Conservation (phyloP, 495 filamentous ascomycete species). For the Talaromyces adpressus region DNA sequence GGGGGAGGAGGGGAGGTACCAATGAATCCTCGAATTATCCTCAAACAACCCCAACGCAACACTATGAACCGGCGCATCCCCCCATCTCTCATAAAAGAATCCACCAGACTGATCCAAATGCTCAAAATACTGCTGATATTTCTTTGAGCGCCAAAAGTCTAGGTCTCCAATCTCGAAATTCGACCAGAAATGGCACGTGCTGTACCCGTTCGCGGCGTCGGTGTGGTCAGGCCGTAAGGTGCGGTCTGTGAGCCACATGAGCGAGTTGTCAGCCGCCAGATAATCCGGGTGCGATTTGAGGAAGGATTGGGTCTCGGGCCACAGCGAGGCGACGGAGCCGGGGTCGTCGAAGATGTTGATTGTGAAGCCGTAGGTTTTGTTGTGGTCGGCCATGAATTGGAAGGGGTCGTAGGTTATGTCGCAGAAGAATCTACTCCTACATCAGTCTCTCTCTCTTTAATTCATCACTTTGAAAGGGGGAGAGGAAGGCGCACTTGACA, state of each 20-base stretch:
- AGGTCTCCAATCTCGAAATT: conserved; percentile 98
- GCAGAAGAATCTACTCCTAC: conserved; percentile 71
- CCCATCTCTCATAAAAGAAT: conserved; percentile 93
- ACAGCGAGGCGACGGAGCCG: conserved; percentile 73
- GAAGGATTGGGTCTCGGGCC: conserved; percentile 91
- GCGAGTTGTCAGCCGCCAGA: conserved; percentile 73
- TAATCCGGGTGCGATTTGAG: conserved; percentile 76
- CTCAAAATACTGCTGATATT: conserved; percentile 94
- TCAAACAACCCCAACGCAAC: conserved; percentile 93
- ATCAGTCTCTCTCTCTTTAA: not conserved
- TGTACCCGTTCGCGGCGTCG: conserved; percentile 77
- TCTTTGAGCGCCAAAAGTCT: conserved; percentile 84
- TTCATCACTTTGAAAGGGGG: not conserved
- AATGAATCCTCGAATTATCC: conserved; percentile 85
- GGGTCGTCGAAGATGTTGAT: conserved; percentile 96
- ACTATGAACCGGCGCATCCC: conserved; percentile 87
- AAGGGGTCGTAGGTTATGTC: conserved; percentile 98
- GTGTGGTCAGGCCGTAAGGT: conserved; percentile 72
- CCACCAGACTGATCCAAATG: conserved; percentile 85
- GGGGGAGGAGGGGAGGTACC: conserved; percentile 51
- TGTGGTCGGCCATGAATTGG: conserved; percentile 93
- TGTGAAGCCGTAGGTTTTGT: conserved; percentile 98
- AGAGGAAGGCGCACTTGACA: conserved; percentile 49
- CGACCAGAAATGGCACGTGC: conserved; percentile 98
- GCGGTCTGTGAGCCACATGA: conserved; percentile 78